These are phyloP conservation scores for Hypoxylon perforatum DNA, from an alignment of 495 filamentous ascomycete species.

Conservation along the genomic window DNA sequence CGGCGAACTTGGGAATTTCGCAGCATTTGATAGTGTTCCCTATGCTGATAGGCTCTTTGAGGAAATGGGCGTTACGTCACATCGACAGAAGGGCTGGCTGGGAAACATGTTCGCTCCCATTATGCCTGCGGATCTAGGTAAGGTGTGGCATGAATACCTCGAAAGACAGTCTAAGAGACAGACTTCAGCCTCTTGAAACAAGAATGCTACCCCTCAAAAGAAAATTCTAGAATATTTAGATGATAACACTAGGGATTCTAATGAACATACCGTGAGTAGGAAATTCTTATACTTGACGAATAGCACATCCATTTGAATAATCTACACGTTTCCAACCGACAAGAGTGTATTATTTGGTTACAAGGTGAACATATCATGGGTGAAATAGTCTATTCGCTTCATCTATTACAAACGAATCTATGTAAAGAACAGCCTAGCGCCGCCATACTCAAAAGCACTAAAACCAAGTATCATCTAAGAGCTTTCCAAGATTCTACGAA, in stretches of 20 bases:
- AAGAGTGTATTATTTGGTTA: too few relatives aligned
- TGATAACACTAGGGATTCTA: too few relatives aligned
- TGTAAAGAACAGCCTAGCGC: not conserved
- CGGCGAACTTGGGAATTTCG: slow-evolving; percentile 50
- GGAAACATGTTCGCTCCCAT: slow-evolving; percentile 28
- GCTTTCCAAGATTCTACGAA: not conserved
- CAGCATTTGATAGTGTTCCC: slow-evolving; percentile 49
- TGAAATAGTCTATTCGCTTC: too few relatives aligned
- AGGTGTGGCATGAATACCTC: slow-evolving; percentile 26
- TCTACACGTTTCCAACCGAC: too few relatives aligned
- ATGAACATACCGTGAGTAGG: too few relatives aligned
- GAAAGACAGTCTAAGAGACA: slow-evolving; percentile 6
- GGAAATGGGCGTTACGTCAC: slow-evolving; percentile 11
- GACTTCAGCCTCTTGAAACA: not conserved
- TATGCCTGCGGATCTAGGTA: slow-evolving; percentile 19
- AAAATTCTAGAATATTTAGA: too few relatives aligned
- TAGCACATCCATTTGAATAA: too few relatives aligned
- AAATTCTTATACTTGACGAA: too few relatives aligned
- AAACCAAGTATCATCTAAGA: not conserved
- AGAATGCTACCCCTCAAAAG: too few relatives aligned
- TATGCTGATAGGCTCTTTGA: slow-evolving; percentile 26
- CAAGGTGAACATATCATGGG: too few relatives aligned
- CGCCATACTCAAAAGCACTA: not conserved
- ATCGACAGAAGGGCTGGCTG: slow-evolving; percentile 25
- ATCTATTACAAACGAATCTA: too few relatives aligned